Percentiles rank a stretch among this genome's conserved stretches.
These are phyloP conservation scores for Canna indica DNA, from an alignment of 176 grass and related monocot genomes.

Conservation along the genomic window DNA sequence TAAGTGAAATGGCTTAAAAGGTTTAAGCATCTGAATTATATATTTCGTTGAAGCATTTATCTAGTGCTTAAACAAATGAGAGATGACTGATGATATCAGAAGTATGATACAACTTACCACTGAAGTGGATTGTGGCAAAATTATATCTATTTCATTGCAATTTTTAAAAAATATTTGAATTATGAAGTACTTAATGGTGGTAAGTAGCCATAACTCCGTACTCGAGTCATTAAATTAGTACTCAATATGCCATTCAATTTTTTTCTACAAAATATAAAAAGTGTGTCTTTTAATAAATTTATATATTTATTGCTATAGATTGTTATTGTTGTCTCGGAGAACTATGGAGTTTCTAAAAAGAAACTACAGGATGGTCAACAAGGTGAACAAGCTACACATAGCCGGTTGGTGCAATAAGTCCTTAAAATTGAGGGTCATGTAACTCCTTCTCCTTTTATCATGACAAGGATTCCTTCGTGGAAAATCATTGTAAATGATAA, in stretches of 20 bases:
- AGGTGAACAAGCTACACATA: conserved; percentile 20
- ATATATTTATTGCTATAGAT: conserved; percentile 26
- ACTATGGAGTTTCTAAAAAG: conserved; percentile 44
- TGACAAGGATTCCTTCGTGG: conserved; percentile 51
- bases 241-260: background rate
- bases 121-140: no score
- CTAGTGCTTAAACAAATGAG: no score
- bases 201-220: background rate
- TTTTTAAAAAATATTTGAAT: background rate
- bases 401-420: conserved; percentile 43
- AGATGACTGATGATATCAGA: no score
- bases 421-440: conserved; percentile 45
- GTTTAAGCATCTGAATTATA: no score
- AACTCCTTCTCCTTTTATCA: conserved; percentile 36
- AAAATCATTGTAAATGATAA: conserved; percentile 60
- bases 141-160: background rate
- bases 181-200: background rate
- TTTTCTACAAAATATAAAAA: background rate
- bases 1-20: no score
- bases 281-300: background rate
- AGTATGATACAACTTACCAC: no score
- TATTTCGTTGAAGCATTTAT: no score
- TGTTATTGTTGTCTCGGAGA: conserved; percentile 81
- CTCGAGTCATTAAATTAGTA: background rate
- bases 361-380: conserved; percentile 9